Evolutionary conservation across 441 rosid species (phyloP).

Genomic region (Mallotus japonicus): DNA sequence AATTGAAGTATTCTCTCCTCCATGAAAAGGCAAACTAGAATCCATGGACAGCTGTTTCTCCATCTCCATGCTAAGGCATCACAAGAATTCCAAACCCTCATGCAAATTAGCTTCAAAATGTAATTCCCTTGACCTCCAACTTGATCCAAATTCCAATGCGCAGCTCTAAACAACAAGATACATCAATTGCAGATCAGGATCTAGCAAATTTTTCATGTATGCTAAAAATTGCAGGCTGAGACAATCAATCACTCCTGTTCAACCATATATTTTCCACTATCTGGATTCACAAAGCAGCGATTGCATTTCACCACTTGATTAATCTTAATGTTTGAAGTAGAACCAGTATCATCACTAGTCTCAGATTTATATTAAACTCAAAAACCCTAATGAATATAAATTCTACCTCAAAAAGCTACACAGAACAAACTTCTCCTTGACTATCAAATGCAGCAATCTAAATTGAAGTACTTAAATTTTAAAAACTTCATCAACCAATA

Average conservation of each 20-base stretch:
- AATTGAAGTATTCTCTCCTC: conserved; percentile 41
- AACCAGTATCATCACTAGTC: neutral
- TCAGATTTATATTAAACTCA: neutral
- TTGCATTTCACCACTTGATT: neutral
- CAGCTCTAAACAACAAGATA: conserved; percentile 8
- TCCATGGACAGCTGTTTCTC: conserved; percentile 44
- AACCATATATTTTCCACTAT: neutral
- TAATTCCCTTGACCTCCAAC: conserved; percentile 26
- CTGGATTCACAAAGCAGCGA: neutral
- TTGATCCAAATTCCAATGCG: conserved; percentile 17
- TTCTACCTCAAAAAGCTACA: conserved; percentile 14
- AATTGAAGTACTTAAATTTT: conserved; percentile 3
- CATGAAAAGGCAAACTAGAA: conserved; percentile 38
- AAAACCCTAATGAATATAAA: conserved; percentile 25
- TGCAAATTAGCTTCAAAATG: conserved; percentile 27
- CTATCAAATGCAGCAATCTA: conserved; percentile 18
- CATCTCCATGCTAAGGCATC: conserved; percentile 46
- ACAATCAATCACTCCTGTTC: neutral
- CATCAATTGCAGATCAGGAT: neutral
- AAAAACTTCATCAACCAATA: neutral
- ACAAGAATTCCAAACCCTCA: conserved; percentile 30
- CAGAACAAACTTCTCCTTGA: neutral
- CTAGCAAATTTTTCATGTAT: neutral
- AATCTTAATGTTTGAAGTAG: conserved; percentile 10
- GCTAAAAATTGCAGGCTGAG: neutral